Base-by-base conservation (phyloP, 192 early-diverging fungal species). In the Coemansia reversa region DNA sequence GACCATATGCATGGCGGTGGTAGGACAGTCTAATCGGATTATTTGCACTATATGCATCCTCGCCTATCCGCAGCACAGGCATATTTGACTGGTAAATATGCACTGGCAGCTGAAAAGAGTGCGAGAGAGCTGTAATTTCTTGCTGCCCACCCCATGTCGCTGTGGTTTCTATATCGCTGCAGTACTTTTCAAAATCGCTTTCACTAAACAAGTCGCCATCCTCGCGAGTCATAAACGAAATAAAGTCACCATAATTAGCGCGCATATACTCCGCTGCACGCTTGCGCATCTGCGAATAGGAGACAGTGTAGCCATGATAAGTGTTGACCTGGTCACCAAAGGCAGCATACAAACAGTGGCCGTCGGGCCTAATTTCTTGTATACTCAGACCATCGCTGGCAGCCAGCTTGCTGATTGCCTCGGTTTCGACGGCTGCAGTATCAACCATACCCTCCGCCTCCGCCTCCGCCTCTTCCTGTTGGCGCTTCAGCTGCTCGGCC, bases 271-370 rank as follows among this genome's bases (percentile, higher is more conserved):
- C 69, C 7, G 96, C 92, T 4, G 93, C 88, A 16, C 83, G 64
- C 28, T 83, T 70, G 54, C 96, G 85, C 69, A 95, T 75, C 23
- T 92, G 76, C 39, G 82, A 69, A 62, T 91, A 91, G 9, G 65
- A 48, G 2, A 84, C 83, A 55, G 78, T 28, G 30, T 70, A 70
- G 20, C 83, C 74, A 56, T 88, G 81, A 66, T 82, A 82, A 28
- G 80, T 70, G 30, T 49, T 63, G 2, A 95, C 57, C 68, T 98
- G 95, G 83, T 94, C 89, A 0, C 90, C 86, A 71, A 98, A 67
- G 3, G 95, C 91, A 71, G 92, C 92, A 78, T 94, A 98, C 42
- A 98, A 74, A 69, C 96, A 98, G 74, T 98, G 96, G 2, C 96
- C 96, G 72, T 98, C 94, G 4, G 94, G 85, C 16, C 73, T 76